Conservation (phyloP, 352 stramenopile genomes). For the Thalassiosira ordinaria region DNA sequence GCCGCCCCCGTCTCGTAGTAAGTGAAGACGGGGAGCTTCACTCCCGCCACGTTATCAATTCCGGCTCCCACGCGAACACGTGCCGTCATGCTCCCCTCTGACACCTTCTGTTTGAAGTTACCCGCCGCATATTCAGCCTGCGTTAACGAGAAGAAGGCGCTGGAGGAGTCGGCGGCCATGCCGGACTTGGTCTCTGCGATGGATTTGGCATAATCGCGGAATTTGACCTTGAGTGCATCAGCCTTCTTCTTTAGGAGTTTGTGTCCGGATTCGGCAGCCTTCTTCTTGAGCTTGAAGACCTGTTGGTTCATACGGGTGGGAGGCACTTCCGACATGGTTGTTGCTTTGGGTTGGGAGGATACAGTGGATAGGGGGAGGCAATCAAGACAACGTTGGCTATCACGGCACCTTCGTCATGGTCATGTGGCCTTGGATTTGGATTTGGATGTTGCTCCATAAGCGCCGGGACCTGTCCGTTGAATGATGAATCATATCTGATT, state of each 20-base stretch:
- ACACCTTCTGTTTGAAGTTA: slow-evolving; percentile 97
- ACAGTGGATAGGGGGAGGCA: neutral
- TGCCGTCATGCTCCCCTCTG: slow-evolving; percentile 94
- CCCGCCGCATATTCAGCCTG: slow-evolving; percentile 98
- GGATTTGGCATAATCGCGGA: slow-evolving; percentile 89
- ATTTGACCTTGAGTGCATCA: slow-evolving; percentile 96
- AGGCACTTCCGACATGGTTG: slow-evolving; percentile 82
- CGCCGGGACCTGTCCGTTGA: no score
- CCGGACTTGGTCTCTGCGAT: slow-evolving; percentile 90
- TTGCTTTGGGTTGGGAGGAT: slow-evolving; percentile 1
- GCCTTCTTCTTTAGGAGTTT: slow-evolving; percentile 97
- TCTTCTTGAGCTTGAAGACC: slow-evolving; percentile 89
- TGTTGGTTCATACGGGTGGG: slow-evolving; percentile 89
- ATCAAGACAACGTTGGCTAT: no score
- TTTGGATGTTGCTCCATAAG: no score
- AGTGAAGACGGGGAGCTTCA: slow-evolving; percentile 98
- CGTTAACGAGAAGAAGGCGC: slow-evolving; percentile 97
- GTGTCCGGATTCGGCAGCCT: slow-evolving; percentile 90
- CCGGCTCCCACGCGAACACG: slow-evolving; percentile 95
- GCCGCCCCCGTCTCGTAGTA: slow-evolving; percentile 91
- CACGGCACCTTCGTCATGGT: no score
- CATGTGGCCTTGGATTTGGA: no score
- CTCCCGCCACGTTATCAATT: slow-evolving; percentile 99
- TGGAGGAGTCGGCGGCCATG: slow-evolving; percentile 89
- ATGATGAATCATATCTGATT: no score